These are phyloP conservation scores for Fraxinus cuspidata DNA, from an alignment of 257 asterid species.

Conservation along the genomic window DNA sequence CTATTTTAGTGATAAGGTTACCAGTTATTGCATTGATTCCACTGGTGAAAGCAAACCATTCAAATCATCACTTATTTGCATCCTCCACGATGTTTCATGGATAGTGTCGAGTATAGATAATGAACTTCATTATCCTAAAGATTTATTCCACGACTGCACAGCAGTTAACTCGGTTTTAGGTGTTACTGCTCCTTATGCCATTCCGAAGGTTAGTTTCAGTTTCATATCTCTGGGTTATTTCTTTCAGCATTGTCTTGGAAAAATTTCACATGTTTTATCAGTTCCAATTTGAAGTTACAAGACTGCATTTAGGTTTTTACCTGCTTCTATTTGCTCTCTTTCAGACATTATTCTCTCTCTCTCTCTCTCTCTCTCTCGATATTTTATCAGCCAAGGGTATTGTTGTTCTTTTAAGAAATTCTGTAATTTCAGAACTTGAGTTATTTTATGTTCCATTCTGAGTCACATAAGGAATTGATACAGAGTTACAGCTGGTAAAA, in stretches of 20 bases:
- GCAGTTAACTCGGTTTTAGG: constrained; percentile 77
- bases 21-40: constrained; percentile 48
- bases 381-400: neutral
- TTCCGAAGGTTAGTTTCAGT: constrained; percentile 69
- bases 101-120: constrained; percentile 53
- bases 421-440: neutral
- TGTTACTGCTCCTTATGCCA: constrained; percentile 66
- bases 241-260: neutral
- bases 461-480: constrained; percentile 17
- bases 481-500: constrained; percentile 6
- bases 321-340: neutral
- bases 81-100: constrained; percentile 67
- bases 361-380: neutral
- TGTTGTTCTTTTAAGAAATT: neutral
- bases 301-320: neutral
- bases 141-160: constrained; percentile 75
- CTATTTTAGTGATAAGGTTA: constrained; percentile 60
- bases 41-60: constrained; percentile 52
- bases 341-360: neutral
- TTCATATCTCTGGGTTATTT: neutral
- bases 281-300: constrained; percentile 23
- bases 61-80: constrained; percentile 57
- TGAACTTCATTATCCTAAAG: constrained; percentile 67
- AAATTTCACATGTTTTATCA: constrained; percentile 16
- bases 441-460: constrained; percentile 9